Conservation (phyloP, 2,329 filamentous ascomycete species). For the Aschersonia sp. region DNA sequence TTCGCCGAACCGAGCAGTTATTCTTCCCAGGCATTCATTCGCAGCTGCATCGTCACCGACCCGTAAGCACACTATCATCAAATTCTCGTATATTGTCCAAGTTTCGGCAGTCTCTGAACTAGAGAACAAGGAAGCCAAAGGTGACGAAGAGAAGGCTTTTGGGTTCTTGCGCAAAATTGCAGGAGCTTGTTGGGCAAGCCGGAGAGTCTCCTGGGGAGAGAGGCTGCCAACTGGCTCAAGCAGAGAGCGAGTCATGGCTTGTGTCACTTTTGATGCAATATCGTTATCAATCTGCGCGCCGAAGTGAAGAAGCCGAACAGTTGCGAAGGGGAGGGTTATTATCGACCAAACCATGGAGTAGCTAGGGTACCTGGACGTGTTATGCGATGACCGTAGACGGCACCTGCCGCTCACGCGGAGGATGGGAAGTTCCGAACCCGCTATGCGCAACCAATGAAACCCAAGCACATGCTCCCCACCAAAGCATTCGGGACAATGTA, state of each 20-base stretch:
- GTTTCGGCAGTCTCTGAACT: conserved; percentile 59
- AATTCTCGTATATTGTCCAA: conserved; percentile 78
- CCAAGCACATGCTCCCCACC: neutral
- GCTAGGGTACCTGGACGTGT: too few relatives aligned
- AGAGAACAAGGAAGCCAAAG: conserved; percentile 36
- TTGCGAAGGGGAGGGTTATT: neutral
- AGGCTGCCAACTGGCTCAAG: conserved; percentile 42
- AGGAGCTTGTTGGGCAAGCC: conserved; percentile 47
- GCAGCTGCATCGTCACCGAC: conserved; percentile 73
- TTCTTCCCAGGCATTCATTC: conserved; percentile 55
- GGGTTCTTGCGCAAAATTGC: conserved; percentile 37
- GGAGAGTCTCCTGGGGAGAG: conserved; percentile 37
- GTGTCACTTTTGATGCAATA: conserved; percentile 1
- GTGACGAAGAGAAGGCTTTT: conserved; percentile 38
- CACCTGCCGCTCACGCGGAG: neutral
- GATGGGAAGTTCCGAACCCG: neutral
- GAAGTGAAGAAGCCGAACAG: neutral
- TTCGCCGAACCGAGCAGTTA: conserved; percentile 67
- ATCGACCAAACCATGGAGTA: neutral
- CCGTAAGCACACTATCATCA: conserved; percentile 70
- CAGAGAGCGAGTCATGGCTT: conserved; percentile 34
- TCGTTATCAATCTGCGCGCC: too few relatives aligned
- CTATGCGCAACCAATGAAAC: neutral
- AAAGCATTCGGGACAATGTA: neutral
- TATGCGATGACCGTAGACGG: too few relatives aligned